These are phyloP conservation scores for Pythium volutum DNA, from an alignment of 352 stramenopile genomes.

Conservation along the genomic window DNA sequence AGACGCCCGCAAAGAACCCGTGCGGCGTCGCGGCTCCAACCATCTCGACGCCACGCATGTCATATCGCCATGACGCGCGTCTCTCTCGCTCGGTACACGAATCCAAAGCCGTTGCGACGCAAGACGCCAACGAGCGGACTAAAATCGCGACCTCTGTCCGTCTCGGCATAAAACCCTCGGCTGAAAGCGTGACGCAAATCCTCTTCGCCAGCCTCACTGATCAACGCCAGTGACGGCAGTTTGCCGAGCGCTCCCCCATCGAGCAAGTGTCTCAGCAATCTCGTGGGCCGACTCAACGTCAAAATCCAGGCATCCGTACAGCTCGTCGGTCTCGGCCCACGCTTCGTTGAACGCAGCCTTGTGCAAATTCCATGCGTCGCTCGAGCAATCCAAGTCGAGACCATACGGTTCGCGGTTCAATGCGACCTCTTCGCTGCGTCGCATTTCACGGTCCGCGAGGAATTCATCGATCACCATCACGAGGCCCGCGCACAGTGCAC, in stretches of 20 bases:
- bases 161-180: too few species aligned
- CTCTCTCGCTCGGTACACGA: background rate
- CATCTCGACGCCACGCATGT: background rate
- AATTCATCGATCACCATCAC: background rate
- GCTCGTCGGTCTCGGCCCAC: too few species aligned
- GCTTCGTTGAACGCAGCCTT: too few species aligned
- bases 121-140: too few species aligned
- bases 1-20: conserved; percentile 2
- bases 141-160: too few species aligned
- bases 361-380: too few species aligned
- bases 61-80: background rate
- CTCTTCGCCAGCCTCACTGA: background rate
- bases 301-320: background rate
- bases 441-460: background rate
- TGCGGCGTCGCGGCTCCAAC: background rate
- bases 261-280: too few species aligned
- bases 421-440: background rate
- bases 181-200: background rate
- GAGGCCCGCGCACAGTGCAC: background rate
- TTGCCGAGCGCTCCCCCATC: too few species aligned
- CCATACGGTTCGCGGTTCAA: background rate
- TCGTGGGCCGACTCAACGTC: background rate
- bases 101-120: background rate
- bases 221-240: too few species aligned
- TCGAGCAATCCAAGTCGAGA: too few species aligned